Percentiles rank a stretch among this genome's conserved stretches.
Evolutionary conservation across 73 alveolate species (phyloP).

Genomic region (Breviolum minutum): DNA sequence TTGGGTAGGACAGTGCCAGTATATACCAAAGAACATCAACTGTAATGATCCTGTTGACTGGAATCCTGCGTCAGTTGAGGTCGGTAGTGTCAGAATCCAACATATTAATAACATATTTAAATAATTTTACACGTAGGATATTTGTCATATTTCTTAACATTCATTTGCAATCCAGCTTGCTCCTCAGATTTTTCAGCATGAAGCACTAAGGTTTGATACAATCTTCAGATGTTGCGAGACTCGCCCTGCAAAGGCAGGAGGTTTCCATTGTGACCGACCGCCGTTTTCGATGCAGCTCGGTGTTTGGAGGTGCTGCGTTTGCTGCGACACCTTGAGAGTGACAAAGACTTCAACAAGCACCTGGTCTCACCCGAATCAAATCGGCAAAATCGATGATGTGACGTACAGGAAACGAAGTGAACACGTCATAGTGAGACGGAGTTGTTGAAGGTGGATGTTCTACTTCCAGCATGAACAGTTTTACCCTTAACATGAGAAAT

Average conservation of each 20-base stretch:
- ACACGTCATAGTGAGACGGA: not conserved
- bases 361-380: not conserved
- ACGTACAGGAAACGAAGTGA: not conserved
- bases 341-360: conserved; percentile 67
- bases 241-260: conserved; percentile 57
- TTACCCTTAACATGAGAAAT: too few species aligned
- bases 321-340: conserved; percentile 72
- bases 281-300: not conserved
- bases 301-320: conserved; percentile 51
- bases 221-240: conserved; percentile 56
- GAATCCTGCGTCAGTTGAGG: too few species aligned
- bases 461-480: too few species aligned
- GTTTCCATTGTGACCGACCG: not conserved
- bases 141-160: too few species aligned
- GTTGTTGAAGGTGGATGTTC: too few species aligned
- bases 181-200: not conserved
- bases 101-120: too few species aligned
- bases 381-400: not conserved
- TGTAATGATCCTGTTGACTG: too few species aligned
- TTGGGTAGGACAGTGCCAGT: too few species aligned
- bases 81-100: too few species aligned
- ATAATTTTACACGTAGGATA: too few species aligned
- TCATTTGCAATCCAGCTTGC: not conserved
- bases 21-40: too few species aligned
- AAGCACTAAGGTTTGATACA: conserved; percentile 2